Evolutionary conservation across 2,329 filamentous ascomycete genomes (phyloP).

Genomic region (Fusarium tupiense): DNA sequence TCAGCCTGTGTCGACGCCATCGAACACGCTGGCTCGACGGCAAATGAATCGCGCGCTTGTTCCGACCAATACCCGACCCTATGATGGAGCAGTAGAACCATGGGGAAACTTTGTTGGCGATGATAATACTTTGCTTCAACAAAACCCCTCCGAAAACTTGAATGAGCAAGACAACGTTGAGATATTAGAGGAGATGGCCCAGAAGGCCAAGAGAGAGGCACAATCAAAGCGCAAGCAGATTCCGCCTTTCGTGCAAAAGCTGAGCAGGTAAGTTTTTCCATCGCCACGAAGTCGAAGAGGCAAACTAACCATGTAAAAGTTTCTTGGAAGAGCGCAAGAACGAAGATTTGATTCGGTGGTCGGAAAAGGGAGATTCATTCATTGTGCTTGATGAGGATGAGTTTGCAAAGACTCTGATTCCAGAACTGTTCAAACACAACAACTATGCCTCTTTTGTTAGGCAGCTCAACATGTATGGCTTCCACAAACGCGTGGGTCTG

Average conservation of each 20-base stretch:
- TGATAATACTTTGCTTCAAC: slow-evolving; percentile 50
- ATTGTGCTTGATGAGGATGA: slow-evolving; percentile 97
- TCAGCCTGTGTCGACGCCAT: slow-evolving; percentile 49
- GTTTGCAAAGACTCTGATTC: slow-evolving; percentile 96
- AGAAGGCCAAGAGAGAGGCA: slow-evolving; percentile 85
- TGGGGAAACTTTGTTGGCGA: slow-evolving; percentile 58
- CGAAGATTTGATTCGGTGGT: slow-evolving; percentile 95
- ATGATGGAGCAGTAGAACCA: slow-evolving; percentile 53
- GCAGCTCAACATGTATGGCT: slow-evolving; percentile 97
- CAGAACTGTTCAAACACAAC: slow-evolving; percentile 98
- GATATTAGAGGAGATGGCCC: slow-evolving; percentile 80
- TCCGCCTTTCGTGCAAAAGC: slow-evolving; percentile 95
- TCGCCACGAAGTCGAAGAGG: background rate
- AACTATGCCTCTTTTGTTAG: slow-evolving; percentile 97
- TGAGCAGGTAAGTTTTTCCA: slow-evolving; percentile 81
- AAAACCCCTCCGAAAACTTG: slow-evolving; percentile 47
- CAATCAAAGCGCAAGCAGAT: slow-evolving; percentile 94
- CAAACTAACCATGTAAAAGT: slow-evolving; percentile 59
- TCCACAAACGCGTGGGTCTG: slow-evolving; percentile 93
- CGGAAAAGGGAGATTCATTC: slow-evolving; percentile 94
- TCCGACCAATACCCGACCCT: slow-evolving; percentile 52
- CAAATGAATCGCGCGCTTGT: slow-evolving; percentile 62
- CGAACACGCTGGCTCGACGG: slow-evolving; percentile 63
- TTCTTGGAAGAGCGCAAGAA: slow-evolving; percentile 95
- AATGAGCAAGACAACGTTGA: slow-evolving; percentile 77